Evolutionary conservation across 768 basidiomycete genomes (phyloP).

Genomic region (Nidularia sp.): DNA sequence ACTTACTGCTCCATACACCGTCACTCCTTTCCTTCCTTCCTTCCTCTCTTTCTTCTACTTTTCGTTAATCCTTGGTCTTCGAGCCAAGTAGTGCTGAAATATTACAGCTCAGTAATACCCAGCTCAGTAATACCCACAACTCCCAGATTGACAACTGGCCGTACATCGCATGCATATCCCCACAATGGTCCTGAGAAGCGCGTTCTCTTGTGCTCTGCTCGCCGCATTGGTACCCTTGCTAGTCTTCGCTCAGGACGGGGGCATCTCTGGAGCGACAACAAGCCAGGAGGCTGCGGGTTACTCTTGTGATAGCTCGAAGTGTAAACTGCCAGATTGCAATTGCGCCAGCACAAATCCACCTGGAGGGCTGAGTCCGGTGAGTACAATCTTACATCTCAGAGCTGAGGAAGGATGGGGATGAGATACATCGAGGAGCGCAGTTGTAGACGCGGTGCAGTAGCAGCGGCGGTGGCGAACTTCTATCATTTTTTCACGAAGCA

Average conservation of each 20-base stretch:
- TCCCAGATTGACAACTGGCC: no score
- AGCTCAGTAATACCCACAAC: no score
- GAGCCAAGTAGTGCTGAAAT: no score
- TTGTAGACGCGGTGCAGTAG: background rate
- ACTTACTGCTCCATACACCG: no score
- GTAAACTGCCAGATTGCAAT: slow-evolving; percentile 66
- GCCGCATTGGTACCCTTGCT: slow-evolving; percentile 24
- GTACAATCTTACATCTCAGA: slow-evolving; percentile 14
- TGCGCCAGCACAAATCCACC: slow-evolving; percentile 74
- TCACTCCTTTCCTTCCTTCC: no score
- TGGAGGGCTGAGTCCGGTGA: slow-evolving; percentile 62
- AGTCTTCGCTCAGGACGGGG: slow-evolving; percentile 49
- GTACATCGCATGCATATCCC: background rate
- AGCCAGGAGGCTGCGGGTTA: slow-evolving; percentile 59
- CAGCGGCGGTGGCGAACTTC: background rate
- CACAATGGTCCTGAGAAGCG: slow-evolving; percentile 1
- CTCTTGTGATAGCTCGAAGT: slow-evolving; percentile 60
- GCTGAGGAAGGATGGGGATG: no score
- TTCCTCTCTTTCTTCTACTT: no score
- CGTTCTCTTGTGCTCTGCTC: slow-evolving; percentile 18
- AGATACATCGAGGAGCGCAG: background rate
- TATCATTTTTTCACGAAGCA: background rate
- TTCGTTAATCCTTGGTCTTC: no score
- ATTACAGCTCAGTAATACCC: no score
- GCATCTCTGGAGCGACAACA: slow-evolving; percentile 47